Base-by-base conservation (phyloP, 2,329 filamentous ascomycete species). In the Hypoxylon sp. region DNA sequence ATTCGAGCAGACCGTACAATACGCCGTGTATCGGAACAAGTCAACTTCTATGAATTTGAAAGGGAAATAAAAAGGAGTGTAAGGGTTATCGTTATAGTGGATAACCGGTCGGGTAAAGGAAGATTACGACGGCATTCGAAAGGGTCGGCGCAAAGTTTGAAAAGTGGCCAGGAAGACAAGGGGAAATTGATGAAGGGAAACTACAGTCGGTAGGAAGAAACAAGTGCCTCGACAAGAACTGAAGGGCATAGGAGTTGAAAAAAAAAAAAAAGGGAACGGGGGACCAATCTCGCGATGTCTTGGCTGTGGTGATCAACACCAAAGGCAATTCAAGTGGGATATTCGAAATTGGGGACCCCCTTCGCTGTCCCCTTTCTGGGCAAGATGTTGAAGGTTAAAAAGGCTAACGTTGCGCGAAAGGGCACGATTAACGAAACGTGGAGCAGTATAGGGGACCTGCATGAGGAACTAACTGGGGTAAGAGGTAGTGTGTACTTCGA, bases 281-380 rank as follows among this genome's bases (percentile, higher is more conserved):
- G 53, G 31, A 61, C 51, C 47, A 66, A 70, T 70, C 47, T 71
- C 68, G 65, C 66, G 68, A 71, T 69, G 59, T 69, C 62, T 69
- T 66, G 69, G 68, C 54, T 24, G 13, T 46, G 65, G 65, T 68
- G 68, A 71, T 71, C 68, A 71, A 71, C 65, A 68, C 68, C 68
- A 63, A 62, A 68, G 65, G 65, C 55, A 50, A 37, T 58, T 59
- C 33, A 61, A 67, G 63, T 61, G 63, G 63, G 55, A 71, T 66
- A 37, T 54, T 66, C 59, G 61, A 71, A 71, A 71, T 68, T 68
- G 53, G 50, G 31, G 50, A 57, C 65, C 68, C 68, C 67, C 54
- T 67, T 60, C 44, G 37, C 26, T 61, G 19, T 61, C 39, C 65
- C 65, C 62, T 64, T 66, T 67, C 60, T 24, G 59, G 65, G 62